phyloP scores from a whole-genome alignment of 257 asterid genomes.

The Lantana camara region DNA sequence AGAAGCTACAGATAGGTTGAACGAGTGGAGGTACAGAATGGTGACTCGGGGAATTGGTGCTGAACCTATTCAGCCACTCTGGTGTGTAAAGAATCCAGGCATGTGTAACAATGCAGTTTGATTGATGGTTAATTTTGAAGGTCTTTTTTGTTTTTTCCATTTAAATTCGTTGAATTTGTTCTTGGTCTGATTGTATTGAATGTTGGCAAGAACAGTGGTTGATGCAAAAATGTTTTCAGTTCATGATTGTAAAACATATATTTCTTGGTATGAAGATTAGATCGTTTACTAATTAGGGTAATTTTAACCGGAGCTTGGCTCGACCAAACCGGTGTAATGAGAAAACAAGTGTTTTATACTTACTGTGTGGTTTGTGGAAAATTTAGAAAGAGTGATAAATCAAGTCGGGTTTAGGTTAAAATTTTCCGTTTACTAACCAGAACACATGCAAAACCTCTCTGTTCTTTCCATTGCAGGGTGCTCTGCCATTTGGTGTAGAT shows the following conservation, averaged over 20 bases:
- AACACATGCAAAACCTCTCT: neutral
- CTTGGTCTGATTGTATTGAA: neutral
- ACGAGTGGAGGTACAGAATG: constrained; percentile 91
- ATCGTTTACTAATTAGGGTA: too few species aligned
- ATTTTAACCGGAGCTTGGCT: too few species aligned
- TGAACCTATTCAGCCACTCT: constrained; percentile 95
- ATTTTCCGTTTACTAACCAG: neutral
- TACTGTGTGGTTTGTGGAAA: too few species aligned
- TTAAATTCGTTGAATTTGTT: too few species aligned
- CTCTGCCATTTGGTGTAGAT: too few species aligned
- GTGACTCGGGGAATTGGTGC: constrained; percentile 75
- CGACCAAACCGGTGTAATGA: too few species aligned
- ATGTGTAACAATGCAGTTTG: constrained; percentile 74
- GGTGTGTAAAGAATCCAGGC: constrained; percentile 87
- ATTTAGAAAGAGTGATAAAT: too few species aligned
- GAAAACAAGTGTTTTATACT: too few species aligned
- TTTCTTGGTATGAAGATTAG: too few species aligned
- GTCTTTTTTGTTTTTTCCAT: neutral
- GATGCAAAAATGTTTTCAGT: neutral
- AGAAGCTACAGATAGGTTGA: constrained; percentile 83
- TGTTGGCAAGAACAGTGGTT: neutral
- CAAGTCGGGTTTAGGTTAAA: too few species aligned
- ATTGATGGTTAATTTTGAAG: neutral
- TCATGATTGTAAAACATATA: neutral
- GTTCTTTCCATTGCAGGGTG: too few species aligned